phyloP scores from a whole-genome alignment of 2,329 filamentous ascomycete genomes.

The Microdochium trichocladiopsis region DNA sequence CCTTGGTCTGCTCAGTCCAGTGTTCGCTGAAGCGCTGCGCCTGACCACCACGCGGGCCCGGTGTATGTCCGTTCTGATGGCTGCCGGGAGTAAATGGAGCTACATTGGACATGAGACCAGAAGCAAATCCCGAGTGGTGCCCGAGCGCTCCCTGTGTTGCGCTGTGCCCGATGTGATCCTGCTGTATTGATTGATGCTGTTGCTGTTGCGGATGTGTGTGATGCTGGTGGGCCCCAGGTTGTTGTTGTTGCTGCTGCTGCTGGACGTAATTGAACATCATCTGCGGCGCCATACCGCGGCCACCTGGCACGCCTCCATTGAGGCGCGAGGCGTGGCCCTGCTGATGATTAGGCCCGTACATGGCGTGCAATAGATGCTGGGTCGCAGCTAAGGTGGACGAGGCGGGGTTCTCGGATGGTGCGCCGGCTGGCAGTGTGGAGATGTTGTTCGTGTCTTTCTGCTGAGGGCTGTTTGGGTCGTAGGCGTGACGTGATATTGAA shows the following conservation, averaged over 20 bases:
- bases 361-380: slow-evolving; percentile 36
- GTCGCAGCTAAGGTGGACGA: slow-evolving; percentile 22
- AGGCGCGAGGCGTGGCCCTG: slow-evolving; percentile 70
- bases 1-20: slow-evolving; percentile 80
- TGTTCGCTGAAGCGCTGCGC: slow-evolving; percentile 55
- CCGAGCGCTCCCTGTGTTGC: slow-evolving; percentile 46
- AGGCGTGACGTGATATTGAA: background rate
- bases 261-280: slow-evolving; percentile 58
- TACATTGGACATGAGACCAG: slow-evolving; percentile 57
- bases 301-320: slow-evolving; percentile 57
- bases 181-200: slow-evolving; percentile 52
- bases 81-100: slow-evolving; percentile 49
- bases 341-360: slow-evolving; percentile 69
- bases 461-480: background rate
- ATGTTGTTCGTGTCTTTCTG: background rate
- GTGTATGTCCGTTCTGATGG: slow-evolving; percentile 50
- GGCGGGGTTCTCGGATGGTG: slow-evolving; percentile 20
- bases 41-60: slow-evolving; percentile 40
- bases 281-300: slow-evolving; percentile 43
- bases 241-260: slow-evolving; percentile 2
- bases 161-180: slow-evolving; percentile 48
- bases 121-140: slow-evolving; percentile 56
- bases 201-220: slow-evolving; percentile 51
- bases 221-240: slow-evolving; percentile 41
- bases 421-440: background rate